Conservation (phyloP, 2,329 filamentous ascomycete species). For the Dryadomyces quercivorus region DNA sequence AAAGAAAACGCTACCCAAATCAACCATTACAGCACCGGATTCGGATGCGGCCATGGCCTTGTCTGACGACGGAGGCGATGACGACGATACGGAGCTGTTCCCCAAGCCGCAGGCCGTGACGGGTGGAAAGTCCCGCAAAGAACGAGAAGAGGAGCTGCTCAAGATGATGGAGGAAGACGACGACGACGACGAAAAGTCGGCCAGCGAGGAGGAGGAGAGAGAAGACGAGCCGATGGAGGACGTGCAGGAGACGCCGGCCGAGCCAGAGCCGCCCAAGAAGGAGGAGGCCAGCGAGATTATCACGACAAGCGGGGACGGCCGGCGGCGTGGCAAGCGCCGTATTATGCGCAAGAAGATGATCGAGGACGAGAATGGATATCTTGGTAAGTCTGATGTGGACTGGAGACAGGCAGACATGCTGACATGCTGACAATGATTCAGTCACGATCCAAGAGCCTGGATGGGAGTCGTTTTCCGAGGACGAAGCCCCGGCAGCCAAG, state of each 20-base stretch:
- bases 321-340: conserved; percentile 63
- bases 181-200: conserved; percentile 35
- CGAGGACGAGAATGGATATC: conserved; percentile 80
- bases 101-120: conserved; percentile 22
- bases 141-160: conserved; percentile 52
- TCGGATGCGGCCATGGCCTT: conserved; percentile 39
- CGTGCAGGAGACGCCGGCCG: conserved; percentile 14
- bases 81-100: conserved; percentile 38
- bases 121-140: conserved; percentile 33
- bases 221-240: conserved; percentile 24
- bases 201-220: conserved; percentile 20
- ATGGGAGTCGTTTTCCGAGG: conserved; percentile 92
- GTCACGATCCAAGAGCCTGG: conserved; percentile 74
- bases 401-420: too few relatives aligned
- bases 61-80: conserved; percentile 30
- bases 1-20: conserved; percentile 27
- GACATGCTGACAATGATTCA: conserved; percentile 23
- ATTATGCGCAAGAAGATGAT: conserved; percentile 81
- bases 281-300: conserved; percentile 34
- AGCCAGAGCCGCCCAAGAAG: conserved; percentile 24
- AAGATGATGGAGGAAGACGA: conserved; percentile 70
- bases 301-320: conserved; percentile 40
- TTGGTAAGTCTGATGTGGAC: too few relatives aligned
- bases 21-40: conserved; percentile 28
- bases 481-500: conserved; percentile 48